Evolutionary conservation across 495 filamentous ascomycete genomes (phyloP).

Genomic region (Xylaria cubensis): DNA sequence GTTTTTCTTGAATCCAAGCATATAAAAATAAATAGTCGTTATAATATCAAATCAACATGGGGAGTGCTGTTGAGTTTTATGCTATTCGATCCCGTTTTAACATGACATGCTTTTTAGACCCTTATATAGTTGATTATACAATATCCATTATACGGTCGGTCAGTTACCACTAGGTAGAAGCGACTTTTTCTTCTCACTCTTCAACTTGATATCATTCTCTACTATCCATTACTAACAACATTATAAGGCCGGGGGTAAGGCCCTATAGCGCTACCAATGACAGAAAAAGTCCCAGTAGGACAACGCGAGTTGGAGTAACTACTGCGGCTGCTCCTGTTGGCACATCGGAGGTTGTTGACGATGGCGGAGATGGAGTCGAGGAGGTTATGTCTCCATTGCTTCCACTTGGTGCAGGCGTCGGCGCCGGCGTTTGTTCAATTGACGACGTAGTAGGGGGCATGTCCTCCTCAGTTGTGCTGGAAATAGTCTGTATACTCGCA

Average conservation of each 20-base stretch:
- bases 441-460: constrained; percentile 2
- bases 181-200: background rate
- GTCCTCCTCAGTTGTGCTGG: background rate
- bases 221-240: background rate
- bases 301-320: background rate
- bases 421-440: background rate
- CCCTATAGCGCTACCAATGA: constrained; percentile 17
- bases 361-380: background rate
- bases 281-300: constrained; percentile 18
- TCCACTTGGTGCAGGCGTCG: background rate
- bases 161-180: background rate
- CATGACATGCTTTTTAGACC: too few relatives aligned
- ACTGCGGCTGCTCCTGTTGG: background rate
- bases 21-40: too few relatives aligned
- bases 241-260: background rate
- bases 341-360: background rate
- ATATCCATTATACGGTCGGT: background rate
- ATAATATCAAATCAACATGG: too few relatives aligned
- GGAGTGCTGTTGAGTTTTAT: too few relatives aligned
- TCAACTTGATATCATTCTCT: constrained; percentile 4
- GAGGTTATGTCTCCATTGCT: background rate
- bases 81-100: too few relatives aligned
- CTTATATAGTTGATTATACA: background rate
- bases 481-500: background rate
- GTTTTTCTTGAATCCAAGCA: too few relatives aligned